phyloP scores from a whole-genome alignment of 1,284 basidiomycete genomes.

The Pseudozyma thailandica region DNA sequence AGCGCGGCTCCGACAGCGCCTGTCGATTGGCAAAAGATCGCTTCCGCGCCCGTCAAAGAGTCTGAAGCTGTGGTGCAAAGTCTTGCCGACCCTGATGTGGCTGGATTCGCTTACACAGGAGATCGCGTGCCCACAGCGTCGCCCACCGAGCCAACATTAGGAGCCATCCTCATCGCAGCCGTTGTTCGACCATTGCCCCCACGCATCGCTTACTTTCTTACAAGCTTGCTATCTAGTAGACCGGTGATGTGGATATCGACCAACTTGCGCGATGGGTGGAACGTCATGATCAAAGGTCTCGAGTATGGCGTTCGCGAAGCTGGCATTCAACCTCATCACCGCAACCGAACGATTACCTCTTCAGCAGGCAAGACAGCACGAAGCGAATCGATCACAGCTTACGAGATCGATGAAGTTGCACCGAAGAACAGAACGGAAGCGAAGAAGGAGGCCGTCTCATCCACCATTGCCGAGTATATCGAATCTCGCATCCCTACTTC shows the following conservation, averaged over 20 bases:
- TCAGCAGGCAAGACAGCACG: not conserved
- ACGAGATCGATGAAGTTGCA: conserved; percentile 16
- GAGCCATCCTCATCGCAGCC: conserved; percentile 23
- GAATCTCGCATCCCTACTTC: conserved; percentile 15
- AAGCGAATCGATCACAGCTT: not conserved
- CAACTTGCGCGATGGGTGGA: conserved; percentile 45
- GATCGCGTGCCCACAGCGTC: conserved; percentile 18
- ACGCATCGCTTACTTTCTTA: conserved; percentile 12
- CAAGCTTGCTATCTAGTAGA: conserved; percentile 8
- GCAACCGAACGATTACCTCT: conserved; percentile 2
- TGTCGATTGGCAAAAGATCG: conserved; percentile 31
- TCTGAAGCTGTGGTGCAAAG: not conserved
- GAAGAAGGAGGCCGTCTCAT: conserved; percentile 18
- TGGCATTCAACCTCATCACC: conserved; percentile 15
- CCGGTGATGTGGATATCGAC: conserved; percentile 35
- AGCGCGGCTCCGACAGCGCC: not conserved
- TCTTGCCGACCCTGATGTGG: not conserved
- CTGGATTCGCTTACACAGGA: conserved; percentile 22
- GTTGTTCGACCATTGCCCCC: conserved; percentile 33
- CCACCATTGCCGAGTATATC: conserved; percentile 16
- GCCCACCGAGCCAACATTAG: conserved; percentile 19
- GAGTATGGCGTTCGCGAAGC: conserved; percentile 37
- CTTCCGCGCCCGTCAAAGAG: not conserved
- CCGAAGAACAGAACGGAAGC: conserved; percentile 14
- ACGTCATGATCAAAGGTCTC: conserved; percentile 42